Base-by-base conservation (phyloP, 2,329 filamentous ascomycete species). In the Aphanoascus verrucosus region DNA sequence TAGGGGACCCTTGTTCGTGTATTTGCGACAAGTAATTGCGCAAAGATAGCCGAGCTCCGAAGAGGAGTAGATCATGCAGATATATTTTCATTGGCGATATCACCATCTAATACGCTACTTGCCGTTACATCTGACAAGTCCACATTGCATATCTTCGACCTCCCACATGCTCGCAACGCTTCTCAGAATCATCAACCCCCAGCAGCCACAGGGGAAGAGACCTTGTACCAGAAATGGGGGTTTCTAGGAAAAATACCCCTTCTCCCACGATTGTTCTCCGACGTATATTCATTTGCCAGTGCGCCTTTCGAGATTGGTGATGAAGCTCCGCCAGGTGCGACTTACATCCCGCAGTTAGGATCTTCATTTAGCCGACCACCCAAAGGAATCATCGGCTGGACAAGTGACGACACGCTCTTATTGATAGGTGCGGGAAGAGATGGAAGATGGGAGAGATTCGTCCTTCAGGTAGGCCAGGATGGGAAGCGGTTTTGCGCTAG, bases 61-160 rank as follows among this genome's bases (percentile, higher is more conserved):
- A 83, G 93, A 34, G 93, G 93, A 41, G 84, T 94, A 46, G 93
- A 98, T 63, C 85, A 83, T 35, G 90, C 93, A 14, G 82, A 83
- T 52, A 86, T 97, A 60, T 95, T 87, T 70, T 91, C 87, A 1
- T 76, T 98, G 9, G 84, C 85, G 9, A 93, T 98, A 67, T 94
- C 87, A 17, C 90, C 90, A 0, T 83, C 83, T 0, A 86, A 85
- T 49, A 80, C 78, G 42, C 79, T 89, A 64, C 77, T 97, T 9
- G 93, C 93, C 23, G 91, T 89, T 57, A 97, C 91, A 0, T 96
- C 90, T 1, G 93, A 98, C 74, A 98, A 97, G 71, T 90, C 88
- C 5, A 98, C 90, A 0, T 76, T 98, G 9, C 93, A 98, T 69
- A 79, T 98, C 37, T 98, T 96, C 65, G 89, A 97, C 64, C 77